Evolutionary conservation across 306 rosid species (phyloP).

Genomic region (Fragaria iinumae): DNA sequence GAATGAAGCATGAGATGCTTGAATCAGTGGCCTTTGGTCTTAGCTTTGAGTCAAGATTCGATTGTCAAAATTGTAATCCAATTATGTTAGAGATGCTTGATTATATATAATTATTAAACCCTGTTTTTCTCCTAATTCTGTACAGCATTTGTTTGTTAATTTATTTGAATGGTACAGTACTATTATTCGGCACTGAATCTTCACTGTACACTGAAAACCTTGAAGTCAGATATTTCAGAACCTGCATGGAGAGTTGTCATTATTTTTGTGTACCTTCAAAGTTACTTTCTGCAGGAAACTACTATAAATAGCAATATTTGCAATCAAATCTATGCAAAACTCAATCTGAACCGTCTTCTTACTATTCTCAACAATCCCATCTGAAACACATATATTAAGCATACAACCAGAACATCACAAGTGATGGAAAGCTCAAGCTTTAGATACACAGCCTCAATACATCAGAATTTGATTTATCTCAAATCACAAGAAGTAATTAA

Average conservation of each 20-base stretch:
- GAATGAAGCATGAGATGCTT: conserved; percentile 45
- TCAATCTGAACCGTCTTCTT: conserved; percentile 25
- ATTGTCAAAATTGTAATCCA: conserved; percentile 22
- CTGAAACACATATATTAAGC: conserved; percentile 8
- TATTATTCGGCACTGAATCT: background rate
- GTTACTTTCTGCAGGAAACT: conserved; percentile 6
- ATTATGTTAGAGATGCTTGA: conserved; percentile 1
- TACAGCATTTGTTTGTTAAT: background rate
- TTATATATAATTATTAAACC: background rate
- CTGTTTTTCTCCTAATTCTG: background rate
- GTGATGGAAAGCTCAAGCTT: conserved; percentile 37
- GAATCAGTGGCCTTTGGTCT: conserved; percentile 38
- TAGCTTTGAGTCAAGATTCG: conserved; percentile 35
- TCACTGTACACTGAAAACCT: background rate
- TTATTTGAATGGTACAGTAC: background rate
- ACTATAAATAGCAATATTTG: conserved; percentile 13
- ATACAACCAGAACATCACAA: conserved; percentile 39
- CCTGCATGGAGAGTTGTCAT: background rate
- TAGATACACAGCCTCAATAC: conserved; percentile 26
- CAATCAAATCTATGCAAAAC: conserved; percentile 10
- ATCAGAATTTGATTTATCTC: conserved; percentile 28
- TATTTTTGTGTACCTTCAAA: background rate
- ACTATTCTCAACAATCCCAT: conserved; percentile 26
- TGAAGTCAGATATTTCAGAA: background rate
- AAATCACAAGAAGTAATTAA: conserved; percentile 35